Evolutionary conservation across 2,329 filamentous ascomycete genomes (phyloP).

Genomic region (Aspergillus alliaceus): DNA sequence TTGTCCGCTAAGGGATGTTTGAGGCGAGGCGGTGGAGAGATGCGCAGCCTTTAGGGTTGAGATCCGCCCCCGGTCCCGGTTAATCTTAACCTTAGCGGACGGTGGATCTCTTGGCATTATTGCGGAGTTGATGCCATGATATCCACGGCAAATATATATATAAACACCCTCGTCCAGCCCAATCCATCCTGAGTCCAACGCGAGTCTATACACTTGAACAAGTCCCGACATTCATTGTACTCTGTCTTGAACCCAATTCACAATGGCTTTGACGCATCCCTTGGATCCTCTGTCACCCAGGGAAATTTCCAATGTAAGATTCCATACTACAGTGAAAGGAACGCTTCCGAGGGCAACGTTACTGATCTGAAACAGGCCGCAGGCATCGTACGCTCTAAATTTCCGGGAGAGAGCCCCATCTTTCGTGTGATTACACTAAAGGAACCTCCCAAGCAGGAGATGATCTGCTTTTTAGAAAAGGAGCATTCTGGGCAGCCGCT

Average conservation of each 20-base stretch:
- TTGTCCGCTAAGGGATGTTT: not conserved
- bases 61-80: slow-evolving; percentile 11
- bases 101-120: not conserved
- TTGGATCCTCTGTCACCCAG: slow-evolving; percentile 31
- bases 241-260: not conserved
- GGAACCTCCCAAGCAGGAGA: slow-evolving; percentile 52
- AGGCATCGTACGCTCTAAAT: slow-evolving; percentile 33
- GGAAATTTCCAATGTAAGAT: slow-evolving; percentile 30
- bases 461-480: slow-evolving; percentile 47
- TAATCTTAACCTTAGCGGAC: slow-evolving; percentile 27
- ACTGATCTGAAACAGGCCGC: slow-evolving; percentile 22
- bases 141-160: too few species aligned
- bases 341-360: not conserved
- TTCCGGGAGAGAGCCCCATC: slow-evolving; percentile 34
- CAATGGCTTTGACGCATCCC: slow-evolving; percentile 24
- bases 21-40: not conserved
- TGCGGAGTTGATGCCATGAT: not conserved
- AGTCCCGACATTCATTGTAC: not conserved
- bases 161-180: not conserved
- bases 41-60: not conserved
- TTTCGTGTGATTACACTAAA: slow-evolving; percentile 54
- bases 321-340: not conserved
- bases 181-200: too few species aligned
- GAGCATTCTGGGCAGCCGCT: slow-evolving; percentile 36
- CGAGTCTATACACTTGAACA: not conserved